These are phyloP conservation scores for Eucalyptus regnans DNA, from an alignment of 345 rosid species.

Conservation along the genomic window DNA sequence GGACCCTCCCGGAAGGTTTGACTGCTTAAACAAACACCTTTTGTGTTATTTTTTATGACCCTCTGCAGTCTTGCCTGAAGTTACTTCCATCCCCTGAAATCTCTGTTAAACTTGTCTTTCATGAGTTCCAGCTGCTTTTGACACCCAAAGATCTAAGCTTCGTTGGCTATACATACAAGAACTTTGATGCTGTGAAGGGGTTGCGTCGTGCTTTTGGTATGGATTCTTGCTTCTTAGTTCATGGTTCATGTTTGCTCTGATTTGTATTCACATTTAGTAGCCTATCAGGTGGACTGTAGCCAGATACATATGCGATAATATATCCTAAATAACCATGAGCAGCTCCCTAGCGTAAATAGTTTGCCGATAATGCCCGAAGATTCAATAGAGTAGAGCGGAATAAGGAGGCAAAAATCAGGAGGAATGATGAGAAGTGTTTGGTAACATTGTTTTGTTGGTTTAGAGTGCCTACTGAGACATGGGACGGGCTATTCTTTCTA, in stretches of 20 bases:
- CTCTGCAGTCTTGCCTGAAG: not conserved
- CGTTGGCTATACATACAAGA: slow-evolving; percentile 96
- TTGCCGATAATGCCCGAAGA: not conserved
- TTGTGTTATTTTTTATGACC: not conserved
- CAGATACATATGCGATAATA: not conserved
- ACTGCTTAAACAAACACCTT: not conserved
- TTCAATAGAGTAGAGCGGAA: not conserved
- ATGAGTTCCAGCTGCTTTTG: slow-evolving; percentile 49
- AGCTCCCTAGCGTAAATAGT: not conserved
- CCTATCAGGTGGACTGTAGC: not conserved
- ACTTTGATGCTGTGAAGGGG: slow-evolving; percentile 91
- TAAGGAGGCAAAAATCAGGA: not conserved
- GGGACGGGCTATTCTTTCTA: not conserved
- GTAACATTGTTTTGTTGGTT: not conserved
- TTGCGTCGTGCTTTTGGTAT: slow-evolving; percentile 51
- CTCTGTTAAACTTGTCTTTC: not conserved
- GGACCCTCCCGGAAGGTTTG: slow-evolving; percentile 88
- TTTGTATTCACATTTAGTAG: not conserved
- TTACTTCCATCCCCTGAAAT: not conserved
- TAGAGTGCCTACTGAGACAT: not conserved
- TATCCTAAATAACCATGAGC: not conserved
- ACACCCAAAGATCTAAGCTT: slow-evolving; percentile 90
- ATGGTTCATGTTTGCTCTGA: not conserved
- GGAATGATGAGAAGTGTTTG: not conserved
- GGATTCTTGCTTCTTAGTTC: not conserved